Evolutionary conservation across 2,329 filamentous ascomycete genomes (phyloP), one percentile per base, ranked within the genome.

Genomic region (Phyllosticta citribraziliensis): DNA sequence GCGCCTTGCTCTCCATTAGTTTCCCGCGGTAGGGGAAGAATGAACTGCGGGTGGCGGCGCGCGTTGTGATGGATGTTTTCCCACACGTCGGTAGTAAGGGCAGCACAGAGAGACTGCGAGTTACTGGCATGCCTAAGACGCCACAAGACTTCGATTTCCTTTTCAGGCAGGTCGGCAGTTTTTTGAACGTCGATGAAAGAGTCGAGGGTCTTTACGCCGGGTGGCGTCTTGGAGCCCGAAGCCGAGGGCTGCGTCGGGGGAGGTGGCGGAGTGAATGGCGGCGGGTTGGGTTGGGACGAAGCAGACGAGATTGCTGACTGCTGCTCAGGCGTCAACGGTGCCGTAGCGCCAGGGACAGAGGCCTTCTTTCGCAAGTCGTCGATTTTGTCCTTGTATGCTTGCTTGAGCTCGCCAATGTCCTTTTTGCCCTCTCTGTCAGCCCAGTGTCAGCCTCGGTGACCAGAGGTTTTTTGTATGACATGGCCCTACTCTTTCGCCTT

Each of bases 121-220:
- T 88, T 85, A 17, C 81, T 75, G 51, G 91, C 87, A 77, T 97
- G 90, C 57, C 90, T 88, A 25, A 96, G 83, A 24, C 93, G 89
- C 94, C 94, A 99, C 67, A 97, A 82, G 33, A 87, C 84, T 68
- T 91, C 87, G 61, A 99, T 87, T 73, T 97, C 92, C 72, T 90
- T 87, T 19, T 83, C 77, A 0, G 92, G 88, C 3, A 97, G 85
- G 54, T 77, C 73, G 58, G 83, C 81, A 60, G 85, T 85, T 73
- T 97, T 97, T 63, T 85, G 79, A 56, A 97, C 79, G 76, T 97
- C 88, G 69, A 99, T 77, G 75, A 83, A 89, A 53, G 84, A 84
- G 63, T 79, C 79, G 14, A 90, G 80, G 0, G 85, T 84, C 70
- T 87, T 88, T 65, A 88, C 78, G 57, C 83, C 83, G 5, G 73